Conservation (phyloP, 2,329 filamentous ascomycete species). For the Trichoderma hamatum region DNA sequence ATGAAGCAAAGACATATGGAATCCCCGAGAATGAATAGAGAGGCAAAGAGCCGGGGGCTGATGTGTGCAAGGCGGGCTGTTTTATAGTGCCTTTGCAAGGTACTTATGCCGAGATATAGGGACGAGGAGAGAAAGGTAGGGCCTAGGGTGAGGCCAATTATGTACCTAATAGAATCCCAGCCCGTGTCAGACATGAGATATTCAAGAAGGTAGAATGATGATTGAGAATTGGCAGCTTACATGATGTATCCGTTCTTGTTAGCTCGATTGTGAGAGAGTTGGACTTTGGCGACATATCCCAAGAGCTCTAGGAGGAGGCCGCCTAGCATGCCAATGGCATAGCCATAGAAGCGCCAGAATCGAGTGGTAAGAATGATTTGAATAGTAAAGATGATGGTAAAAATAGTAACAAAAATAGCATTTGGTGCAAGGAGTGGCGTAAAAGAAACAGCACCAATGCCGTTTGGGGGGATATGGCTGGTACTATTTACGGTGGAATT, state of each 20-base stretch:
- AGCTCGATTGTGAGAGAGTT: slow-evolving; percentile 7
- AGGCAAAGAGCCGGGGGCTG: neutral
- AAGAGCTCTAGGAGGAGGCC: slow-evolving; percentile 9
- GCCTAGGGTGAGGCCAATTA: slow-evolving; percentile 19
- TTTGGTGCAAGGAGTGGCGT: slow-evolving; percentile 3
- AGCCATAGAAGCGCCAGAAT: slow-evolving; percentile 17
- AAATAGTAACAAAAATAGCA: neutral
- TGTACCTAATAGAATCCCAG: neutral
- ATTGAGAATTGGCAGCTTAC: too few relatives aligned
- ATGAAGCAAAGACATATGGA: slow-evolving; percentile 10
- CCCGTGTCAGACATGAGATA: too few relatives aligned
- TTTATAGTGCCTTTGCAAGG: slow-evolving; percentile 2
- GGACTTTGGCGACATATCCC: slow-evolving; percentile 11
- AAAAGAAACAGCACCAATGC: slow-evolving; percentile 7
- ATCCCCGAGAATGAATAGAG: slow-evolving; percentile 3
- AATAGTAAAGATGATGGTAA: neutral
- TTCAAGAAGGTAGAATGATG: too few relatives aligned
- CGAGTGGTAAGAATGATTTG: neutral
- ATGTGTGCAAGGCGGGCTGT: neutral
- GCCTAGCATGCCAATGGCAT: slow-evolving; percentile 9
- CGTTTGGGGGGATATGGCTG: slow-evolving; percentile 6
- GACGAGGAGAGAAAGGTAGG: slow-evolving; percentile 17
- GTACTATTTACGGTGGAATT: neutral
- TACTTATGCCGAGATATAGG: slow-evolving; percentile 1
- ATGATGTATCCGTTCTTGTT: slow-evolving; percentile 22